Evolutionary conservation across 2,329 filamentous ascomycete genomes (phyloP), one percentile per base, ranked within the genome.

Genomic region (Incumbomyces delicatus): DNA sequence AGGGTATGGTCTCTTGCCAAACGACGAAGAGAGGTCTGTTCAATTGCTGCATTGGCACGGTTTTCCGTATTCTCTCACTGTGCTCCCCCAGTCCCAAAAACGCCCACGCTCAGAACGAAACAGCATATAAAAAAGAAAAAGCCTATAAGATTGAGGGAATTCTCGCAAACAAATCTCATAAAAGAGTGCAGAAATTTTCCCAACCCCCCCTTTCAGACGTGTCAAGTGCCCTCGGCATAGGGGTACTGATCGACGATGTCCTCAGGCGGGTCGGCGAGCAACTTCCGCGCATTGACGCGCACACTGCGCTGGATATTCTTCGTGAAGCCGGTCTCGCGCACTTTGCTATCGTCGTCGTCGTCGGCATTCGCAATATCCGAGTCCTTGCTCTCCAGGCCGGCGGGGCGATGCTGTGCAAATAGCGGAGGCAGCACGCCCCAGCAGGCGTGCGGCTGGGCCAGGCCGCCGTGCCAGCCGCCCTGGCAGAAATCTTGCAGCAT

Each of bases 401-500:
- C 41, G 13, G 14, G 3, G 14, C 31, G n/a, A 20, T 44, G 12
- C 11, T 27, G 22, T 5, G 8, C 41, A 29, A 44, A 44, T 4
- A 43, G 16, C 29, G 29, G 16, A 6, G 41, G 32, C 31, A 36
- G 2, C 3, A 44, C 41, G 8, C 41, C 31, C 31, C 31, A 37
- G 22, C 41, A 44, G 10, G 41, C 11, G 18, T 42, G 40, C n/a
- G 40, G 40, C 29, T 27, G 17, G 12, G 16, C 38, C 11, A 13
- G 20, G 13, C 32, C 31, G 10, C 14, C 14, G 3, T 34, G 4
- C 29, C 14, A 18, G 2, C 17, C 41, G 12, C 33, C 31, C 33
- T 44, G 41, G 27, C 41, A 44, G 11, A 22, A 44, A 35, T 44
- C 41, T 18, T 37, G 41, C 14, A 44, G 18, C 41, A 44, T 44